A percentile compares a stretch with the other conserved stretches of the same genome.
phyloP scores from a whole-genome alignment of 495 filamentous ascomycete genomes.

The Podospora fimiseda region DNA sequence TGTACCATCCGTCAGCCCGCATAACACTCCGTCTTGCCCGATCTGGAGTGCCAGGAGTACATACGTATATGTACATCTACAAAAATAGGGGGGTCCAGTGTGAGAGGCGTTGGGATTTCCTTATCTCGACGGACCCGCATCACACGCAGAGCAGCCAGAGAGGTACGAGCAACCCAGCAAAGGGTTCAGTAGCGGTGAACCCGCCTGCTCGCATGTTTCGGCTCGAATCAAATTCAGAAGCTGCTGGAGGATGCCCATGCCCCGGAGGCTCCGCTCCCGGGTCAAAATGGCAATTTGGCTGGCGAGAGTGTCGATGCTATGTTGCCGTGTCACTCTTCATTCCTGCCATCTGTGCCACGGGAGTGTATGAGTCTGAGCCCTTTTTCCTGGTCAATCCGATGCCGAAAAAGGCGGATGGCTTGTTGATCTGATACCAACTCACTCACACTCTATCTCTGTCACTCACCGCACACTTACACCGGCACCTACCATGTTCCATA shows the following conservation, averaged over 20 bases:
- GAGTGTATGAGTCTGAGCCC: neutral
- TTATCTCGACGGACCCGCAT: slow-evolving; percentile 5
- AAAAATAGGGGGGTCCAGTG: neutral
- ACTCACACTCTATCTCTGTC: too few relatives aligned
- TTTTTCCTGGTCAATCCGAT: slow-evolving; percentile 19
- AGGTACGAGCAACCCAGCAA: neutral
- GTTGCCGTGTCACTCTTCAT: slow-evolving; percentile 21
- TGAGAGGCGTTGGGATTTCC: neutral
- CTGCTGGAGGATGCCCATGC: too few relatives aligned
- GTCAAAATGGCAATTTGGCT: slow-evolving; percentile 16
- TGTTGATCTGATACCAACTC: slow-evolving; percentile 20
- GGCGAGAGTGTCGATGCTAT: slow-evolving; percentile 1
- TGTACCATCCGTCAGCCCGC: neutral
- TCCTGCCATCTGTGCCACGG: slow-evolving; percentile 21
- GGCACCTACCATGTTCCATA: neutral
- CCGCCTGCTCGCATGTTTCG: neutral
- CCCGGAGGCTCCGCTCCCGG: slow-evolving; percentile 13
- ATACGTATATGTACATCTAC: too few relatives aligned
- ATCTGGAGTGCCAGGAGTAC: neutral
- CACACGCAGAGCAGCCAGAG: neutral
- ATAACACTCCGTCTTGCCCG: neutral
- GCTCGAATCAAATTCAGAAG: too few relatives aligned
- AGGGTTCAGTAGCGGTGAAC: slow-evolving; percentile 12
- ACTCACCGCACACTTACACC: slow-evolving; percentile 2
- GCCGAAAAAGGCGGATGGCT: slow-evolving; percentile 15